phyloP scores from a whole-genome alignment of 345 rosid species.

The Gynandropsis gynandra region DNA sequence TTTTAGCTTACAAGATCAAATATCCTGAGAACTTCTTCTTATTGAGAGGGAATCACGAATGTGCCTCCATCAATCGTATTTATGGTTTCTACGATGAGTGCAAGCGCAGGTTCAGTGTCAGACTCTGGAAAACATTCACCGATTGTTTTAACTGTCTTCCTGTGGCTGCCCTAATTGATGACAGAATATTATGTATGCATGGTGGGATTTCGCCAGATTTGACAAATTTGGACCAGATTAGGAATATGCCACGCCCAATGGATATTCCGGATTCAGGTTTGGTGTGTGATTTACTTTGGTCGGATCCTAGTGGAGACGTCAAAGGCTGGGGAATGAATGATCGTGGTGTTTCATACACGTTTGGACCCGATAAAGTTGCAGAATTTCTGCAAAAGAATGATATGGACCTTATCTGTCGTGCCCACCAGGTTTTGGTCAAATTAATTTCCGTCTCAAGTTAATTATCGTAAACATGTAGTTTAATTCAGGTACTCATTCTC shows the following conservation, averaged over 20 bases:
- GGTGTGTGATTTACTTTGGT: constrained; percentile 91
- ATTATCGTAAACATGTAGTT: not conserved
- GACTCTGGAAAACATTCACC: constrained; percentile 72
- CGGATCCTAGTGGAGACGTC: constrained; percentile 76
- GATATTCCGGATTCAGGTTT: constrained; percentile 87
- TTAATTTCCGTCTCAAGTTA: not conserved
- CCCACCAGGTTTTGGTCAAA: constrained; percentile 55
- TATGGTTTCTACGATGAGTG: constrained; percentile 95
- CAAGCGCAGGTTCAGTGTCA: constrained; percentile 75
- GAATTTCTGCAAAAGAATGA: constrained; percentile 66
- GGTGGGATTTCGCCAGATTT: constrained; percentile 92
- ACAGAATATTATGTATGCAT: constrained; percentile 90
- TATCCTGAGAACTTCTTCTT: constrained; percentile 86
- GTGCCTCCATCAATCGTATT: constrained; percentile 81
- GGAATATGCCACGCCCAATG: constrained; percentile 62
- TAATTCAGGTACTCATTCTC: not conserved
- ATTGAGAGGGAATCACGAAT: constrained; percentile 81
- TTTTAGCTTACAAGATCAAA: constrained; percentile 83
- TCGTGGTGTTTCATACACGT: constrained; percentile 84
- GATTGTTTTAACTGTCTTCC: constrained; percentile 93
- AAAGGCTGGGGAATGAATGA: constrained; percentile 93
- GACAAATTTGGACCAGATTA: constrained; percentile 63
- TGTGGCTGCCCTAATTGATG: constrained; percentile 80
- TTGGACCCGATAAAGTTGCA: constrained; percentile 69
- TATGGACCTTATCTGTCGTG: constrained; percentile 93